Conservation (phyloP, 345 rosid genomes). For the Salix suchowensis region DNA sequence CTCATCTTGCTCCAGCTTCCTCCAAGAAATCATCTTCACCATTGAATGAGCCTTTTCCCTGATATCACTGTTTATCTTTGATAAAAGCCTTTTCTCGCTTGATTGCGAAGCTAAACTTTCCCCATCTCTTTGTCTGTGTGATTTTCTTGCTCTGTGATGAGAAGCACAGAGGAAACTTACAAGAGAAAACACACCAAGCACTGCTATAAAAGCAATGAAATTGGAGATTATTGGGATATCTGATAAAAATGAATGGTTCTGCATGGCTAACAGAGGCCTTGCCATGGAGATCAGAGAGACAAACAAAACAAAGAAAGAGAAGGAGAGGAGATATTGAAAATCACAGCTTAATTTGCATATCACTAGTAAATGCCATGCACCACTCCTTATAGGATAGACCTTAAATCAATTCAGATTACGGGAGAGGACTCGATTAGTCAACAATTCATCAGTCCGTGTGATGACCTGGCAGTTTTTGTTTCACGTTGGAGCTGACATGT, state of each 20-base stretch:
- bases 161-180: slow-evolving; percentile 14
- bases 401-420: no score
- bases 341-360: background rate
- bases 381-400: no score
- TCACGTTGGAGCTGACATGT: background rate
- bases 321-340: background rate
- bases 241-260: slow-evolving; percentile 1
- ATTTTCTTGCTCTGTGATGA: slow-evolving; percentile 11
- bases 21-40: slow-evolving; percentile 55
- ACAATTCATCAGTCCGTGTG: background rate
- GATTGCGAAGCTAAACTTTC: background rate
- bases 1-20: slow-evolving; percentile 20
- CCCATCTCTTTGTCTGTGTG: background rate
- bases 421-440: background rate
- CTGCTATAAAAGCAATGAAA: background rate
- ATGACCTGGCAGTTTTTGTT: background rate
- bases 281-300: slow-evolving; percentile 6
- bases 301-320: background rate
- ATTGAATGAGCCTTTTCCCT: slow-evolving; percentile 39
- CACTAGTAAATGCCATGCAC: background rate
- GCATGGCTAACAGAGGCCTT: slow-evolving; percentile 13
- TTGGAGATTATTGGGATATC: background rate
- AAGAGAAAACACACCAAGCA: slow-evolving; percentile 20
- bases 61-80: slow-evolving; percentile 38
- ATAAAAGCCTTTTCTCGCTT: slow-evolving; percentile 23